Base-by-base conservation (phyloP, 495 filamentous ascomycete genomes). In the Daldinia bambusicola region DNA sequence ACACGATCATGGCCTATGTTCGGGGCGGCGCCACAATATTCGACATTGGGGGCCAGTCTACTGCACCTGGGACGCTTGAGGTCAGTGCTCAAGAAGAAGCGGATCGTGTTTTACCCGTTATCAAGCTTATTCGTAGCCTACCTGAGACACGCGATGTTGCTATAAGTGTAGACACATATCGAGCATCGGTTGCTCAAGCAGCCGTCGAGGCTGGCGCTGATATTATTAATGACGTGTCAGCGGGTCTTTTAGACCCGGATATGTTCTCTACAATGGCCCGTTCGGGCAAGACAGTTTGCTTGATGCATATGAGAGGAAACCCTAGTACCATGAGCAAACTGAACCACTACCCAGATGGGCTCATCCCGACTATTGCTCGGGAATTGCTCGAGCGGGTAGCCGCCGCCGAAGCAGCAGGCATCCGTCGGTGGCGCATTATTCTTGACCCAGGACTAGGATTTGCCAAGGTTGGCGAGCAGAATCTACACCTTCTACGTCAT, bases 251-350 rank as follows among this genome's bases (percentile, higher is more conserved):
- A 43, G 95, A 98, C 74, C 80, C 87, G 0, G 86, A 87, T 0
- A 98, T 99, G 93, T 85, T 99, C 0, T 75, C 88, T 6, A 95
- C 92, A 0, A 89, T 93, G 51, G 95, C 95, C 0, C 78, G 85
- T 2, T 84, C 95, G 0, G 92, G 92, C n/a, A 91, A 90, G 64
- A 91, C 94, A 1, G 86, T 97, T 41, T 91, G 92, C 72, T 82
- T 99, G 26, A 97, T 96, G 93, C 95, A 99, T 79, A 97, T 95
- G 91, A 93, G 95, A 72, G 95, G 95, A 32, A 91, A 87, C 3
- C 93, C 95, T 0, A 82, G 85, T 26, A 98, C 92, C 4, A 99
- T 98, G 95, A 89, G 82, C 41, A 77, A 77, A 3, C 79, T 92
- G 7, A 86, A 86, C 34, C 75, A 84, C 8, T 98, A 98, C 78